phyloP scores from a whole-genome alignment of 257 asterid species.

The Jaltomata sinuosa region DNA sequence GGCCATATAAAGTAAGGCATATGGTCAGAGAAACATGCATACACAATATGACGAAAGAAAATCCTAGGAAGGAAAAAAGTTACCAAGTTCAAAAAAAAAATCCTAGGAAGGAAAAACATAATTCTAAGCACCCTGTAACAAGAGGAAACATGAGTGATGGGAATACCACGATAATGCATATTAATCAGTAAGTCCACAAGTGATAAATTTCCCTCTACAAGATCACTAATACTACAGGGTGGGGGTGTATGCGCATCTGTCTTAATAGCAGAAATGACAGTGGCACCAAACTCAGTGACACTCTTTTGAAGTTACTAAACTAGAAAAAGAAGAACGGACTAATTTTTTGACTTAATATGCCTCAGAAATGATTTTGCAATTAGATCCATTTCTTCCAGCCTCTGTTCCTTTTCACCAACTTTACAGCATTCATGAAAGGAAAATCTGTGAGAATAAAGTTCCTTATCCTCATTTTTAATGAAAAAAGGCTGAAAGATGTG shows the following conservation, averaged over 20 bases:
- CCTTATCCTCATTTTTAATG: not conserved
- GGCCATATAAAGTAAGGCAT: not conserved
- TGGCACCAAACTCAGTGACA: not conserved
- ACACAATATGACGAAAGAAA: not conserved
- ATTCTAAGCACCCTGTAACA: not conserved
- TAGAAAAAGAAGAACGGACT: not conserved
- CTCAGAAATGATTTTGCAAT: not conserved
- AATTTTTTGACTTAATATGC: not conserved
- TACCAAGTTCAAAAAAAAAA: too few relatives aligned
- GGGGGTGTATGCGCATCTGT: not conserved
- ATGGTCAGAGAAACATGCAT: not conserved
- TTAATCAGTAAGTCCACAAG: not conserved
- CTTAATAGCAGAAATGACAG: not conserved
- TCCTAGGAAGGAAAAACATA: not conserved
- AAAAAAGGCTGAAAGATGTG: not conserved
- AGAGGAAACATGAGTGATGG: not conserved
- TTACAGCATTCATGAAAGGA: not conserved
- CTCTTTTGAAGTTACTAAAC: not conserved
- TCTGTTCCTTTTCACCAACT: not conserved
- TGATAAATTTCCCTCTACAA: not conserved
- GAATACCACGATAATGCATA: not conserved
- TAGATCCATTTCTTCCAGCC: not conserved
- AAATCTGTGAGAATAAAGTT: not conserved
- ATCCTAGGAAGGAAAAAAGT: not conserved
- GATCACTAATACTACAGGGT: not conserved